Base-by-base conservation (phyloP, 371 early-diverging fungal genomes). In the Sporodiniella umbellata region DNA sequence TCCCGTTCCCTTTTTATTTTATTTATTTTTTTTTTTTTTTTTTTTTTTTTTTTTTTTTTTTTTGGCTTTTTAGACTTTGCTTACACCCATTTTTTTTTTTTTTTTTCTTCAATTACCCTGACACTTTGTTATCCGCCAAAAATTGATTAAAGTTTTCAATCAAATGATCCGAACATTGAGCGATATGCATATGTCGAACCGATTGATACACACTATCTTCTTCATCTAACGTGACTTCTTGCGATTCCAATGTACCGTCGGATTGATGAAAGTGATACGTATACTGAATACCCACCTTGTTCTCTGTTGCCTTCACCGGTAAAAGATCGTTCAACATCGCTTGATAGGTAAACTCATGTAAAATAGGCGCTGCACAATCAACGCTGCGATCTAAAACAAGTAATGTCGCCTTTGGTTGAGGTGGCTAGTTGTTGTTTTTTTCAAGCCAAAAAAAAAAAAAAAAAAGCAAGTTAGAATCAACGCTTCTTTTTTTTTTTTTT, bases 271-370 rank as follows among this genome's bases (percentile, higher is more conserved):
- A 82, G 44, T 79, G 70, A 45, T 79, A 83, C 1, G 68, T 70
- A 58, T 88, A 92, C 33, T 74, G 78, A 23, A 76, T 54, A 6
- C 70, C 76, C 12, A 72, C 78, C 12, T 86, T 84, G 43, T 66
- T 62, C 14, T 86, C 79, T 3, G 64, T 70, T n/a, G 58, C 53
- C 52, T 88, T 81, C 4, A 95, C 82, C 1, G 79, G 76, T 17
- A 94, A 54, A 22, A 95, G 62, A 56, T 98, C 98, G 46, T 91
- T 86, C 11, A 86, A 85, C 87, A 95, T 91, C 7, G 96, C 94
- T 65, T 97, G 95, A 59, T 95, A 97, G 0, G 95, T 92, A 50
- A 98, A 92, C 62, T 95, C 92, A 63, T 97, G 99, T n/a, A 97
- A 58, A 15, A 96, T 62, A 3, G 98, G 96, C n/a, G 94, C 83